A percentile compares a stretch with the other conserved stretches of the same genome.
These are phyloP conservation scores for Daldinia sp. DNA, from an alignment of 2,329 filamentous ascomycete species.

Conservation along the genomic window DNA sequence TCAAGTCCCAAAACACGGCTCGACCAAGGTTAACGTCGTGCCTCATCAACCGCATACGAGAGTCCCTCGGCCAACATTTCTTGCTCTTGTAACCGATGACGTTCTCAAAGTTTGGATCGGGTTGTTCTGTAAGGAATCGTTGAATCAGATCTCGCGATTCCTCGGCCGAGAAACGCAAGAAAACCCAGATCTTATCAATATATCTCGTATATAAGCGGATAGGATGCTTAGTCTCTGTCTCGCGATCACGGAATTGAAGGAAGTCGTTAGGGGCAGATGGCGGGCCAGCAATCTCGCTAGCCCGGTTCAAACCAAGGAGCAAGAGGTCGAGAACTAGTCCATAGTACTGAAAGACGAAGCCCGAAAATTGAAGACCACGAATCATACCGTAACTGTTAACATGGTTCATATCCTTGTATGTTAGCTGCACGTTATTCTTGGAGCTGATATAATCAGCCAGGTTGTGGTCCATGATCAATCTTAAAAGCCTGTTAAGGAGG, in stretches of 20 bases:
- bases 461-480: slow-evolving; percentile 99
- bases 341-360: slow-evolving; percentile 99
- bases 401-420: slow-evolving; percentile 99
- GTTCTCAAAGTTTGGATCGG: slow-evolving; percentile 98
- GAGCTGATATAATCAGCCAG: slow-evolving; percentile 98
- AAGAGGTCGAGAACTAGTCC: slow-evolving; percentile 93
- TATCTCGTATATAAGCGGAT: slow-evolving; percentile 98
- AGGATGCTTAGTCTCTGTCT: slow-evolving; percentile 90
- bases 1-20: slow-evolving; percentile 98
- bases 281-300: slow-evolving; percentile 96
- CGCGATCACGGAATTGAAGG: slow-evolving; percentile 92
- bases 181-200: slow-evolving; percentile 98
- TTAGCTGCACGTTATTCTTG: slow-evolving; percentile 99
- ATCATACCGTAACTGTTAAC: slow-evolving; percentile 99
- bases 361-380: slow-evolving; percentile 95
- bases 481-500: slow-evolving; percentile 87
- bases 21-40: slow-evolving; percentile 98
- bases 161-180: slow-evolving; percentile 91
- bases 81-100: slow-evolving; percentile 99
- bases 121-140: slow-evolving; percentile 96
- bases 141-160: slow-evolving; percentile 97
- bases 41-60: slow-evolving; percentile 96
- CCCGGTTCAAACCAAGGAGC: slow-evolving; percentile 89
- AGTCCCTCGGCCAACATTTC: slow-evolving; percentile 99
- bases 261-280: slow-evolving; percentile 97